These are phyloP conservation scores for Penicillium cinerascens DNA, from an alignment of 495 filamentous ascomycete species.

Conservation along the genomic window DNA sequence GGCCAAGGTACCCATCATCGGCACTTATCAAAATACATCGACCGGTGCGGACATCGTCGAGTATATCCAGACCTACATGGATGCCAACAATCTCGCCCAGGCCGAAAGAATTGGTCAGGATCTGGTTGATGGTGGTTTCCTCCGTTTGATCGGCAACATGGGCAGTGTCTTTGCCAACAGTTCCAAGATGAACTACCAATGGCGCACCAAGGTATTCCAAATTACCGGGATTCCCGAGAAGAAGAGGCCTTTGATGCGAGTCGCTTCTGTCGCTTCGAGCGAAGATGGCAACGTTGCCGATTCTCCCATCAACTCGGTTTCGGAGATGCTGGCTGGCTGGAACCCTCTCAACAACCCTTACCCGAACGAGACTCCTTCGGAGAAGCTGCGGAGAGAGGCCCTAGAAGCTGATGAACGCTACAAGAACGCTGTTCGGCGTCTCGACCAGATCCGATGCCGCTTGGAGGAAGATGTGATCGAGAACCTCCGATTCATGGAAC, in stretches of 20 bases:
- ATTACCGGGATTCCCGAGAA: constrained; percentile 82
- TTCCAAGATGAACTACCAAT: constrained; percentile 95
- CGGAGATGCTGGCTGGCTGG: constrained; percentile 86
- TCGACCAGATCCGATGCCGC: constrained; percentile 87
- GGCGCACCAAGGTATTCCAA: constrained; percentile 89
- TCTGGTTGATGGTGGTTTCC: constrained; percentile 77
- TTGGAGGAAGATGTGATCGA: constrained; percentile 92
- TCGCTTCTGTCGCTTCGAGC: constrained; percentile 59
- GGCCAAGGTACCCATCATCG: constrained; percentile 89
- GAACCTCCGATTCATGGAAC: constrained; percentile 94
- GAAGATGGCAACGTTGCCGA: constrained; percentile 57
- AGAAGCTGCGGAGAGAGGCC: constrained; percentile 84
- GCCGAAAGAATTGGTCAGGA: constrained; percentile 94
- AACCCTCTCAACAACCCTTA: constrained; percentile 85
- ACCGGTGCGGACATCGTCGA: constrained; percentile 89
- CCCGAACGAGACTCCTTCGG: constrained; percentile 84
- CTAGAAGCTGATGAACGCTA: constrained; percentile 90
- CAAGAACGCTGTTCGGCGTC: constrained; percentile 75
- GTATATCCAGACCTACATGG: constrained; percentile 87
- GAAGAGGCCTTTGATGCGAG: constrained; percentile 66
- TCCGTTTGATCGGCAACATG: constrained; percentile 89
- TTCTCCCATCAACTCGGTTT: constrained; percentile 74
- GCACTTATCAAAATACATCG: constrained; percentile 89
- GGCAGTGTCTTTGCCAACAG: constrained; percentile 96
- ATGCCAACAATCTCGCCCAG: constrained; percentile 75